Evolutionary conservation across 331 rosid genomes (phyloP).

Genomic region (Dryas integrifolia): DNA sequence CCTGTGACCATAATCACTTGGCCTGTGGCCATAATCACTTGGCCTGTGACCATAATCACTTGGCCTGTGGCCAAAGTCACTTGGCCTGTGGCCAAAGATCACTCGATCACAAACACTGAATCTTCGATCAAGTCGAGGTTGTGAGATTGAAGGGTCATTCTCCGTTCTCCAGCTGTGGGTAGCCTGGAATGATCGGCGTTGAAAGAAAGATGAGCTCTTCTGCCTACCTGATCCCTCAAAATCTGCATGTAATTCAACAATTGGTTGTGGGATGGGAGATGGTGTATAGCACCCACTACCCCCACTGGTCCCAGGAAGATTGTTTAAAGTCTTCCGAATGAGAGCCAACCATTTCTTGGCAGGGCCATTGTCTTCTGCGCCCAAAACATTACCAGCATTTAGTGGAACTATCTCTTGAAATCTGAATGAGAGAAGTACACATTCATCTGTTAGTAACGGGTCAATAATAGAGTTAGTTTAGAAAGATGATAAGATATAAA

Average conservation of each 20-base stretch:
- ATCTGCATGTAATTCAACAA: slow-evolving; percentile 85
- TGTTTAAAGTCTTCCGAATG: slow-evolving; percentile 81
- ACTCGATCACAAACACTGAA: slow-evolving; percentile 95
- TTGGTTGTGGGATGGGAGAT: slow-evolving; percentile 90
- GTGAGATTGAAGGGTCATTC: slow-evolving; percentile 68
- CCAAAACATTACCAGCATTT: slow-evolving; percentile 94
- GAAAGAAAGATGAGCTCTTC: slow-evolving; percentile 91
- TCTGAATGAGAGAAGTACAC: slow-evolving; percentile 45
- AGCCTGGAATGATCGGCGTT: slow-evolving; percentile 89
- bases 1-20: slow-evolving; percentile 71
- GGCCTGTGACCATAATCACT: slow-evolving; percentile 85
- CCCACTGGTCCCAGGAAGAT: slow-evolving; percentile 90
- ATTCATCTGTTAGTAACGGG: slow-evolving; percentile 13
- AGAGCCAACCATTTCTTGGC: slow-evolving; percentile 98
- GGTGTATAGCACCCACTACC: slow-evolving; percentile 78
- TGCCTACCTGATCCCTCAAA: slow-evolving; percentile 94
- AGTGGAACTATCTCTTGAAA: slow-evolving; percentile 99
- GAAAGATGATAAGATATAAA: slow-evolving; percentile 14
- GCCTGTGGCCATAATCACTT: slow-evolving; percentile 74
- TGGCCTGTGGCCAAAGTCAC: slow-evolving; percentile 60
- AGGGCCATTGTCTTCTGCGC: slow-evolving; percentile 98
- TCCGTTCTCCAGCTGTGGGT: slow-evolving; percentile 83
- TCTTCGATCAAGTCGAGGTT: slow-evolving; percentile 80
- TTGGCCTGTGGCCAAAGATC: slow-evolving; percentile 80
- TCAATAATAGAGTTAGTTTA: slow-evolving; percentile 16